Evolutionary conservation across 176 grass and related monocot species (phyloP).

Genomic region (Juncus effusus): DNA sequence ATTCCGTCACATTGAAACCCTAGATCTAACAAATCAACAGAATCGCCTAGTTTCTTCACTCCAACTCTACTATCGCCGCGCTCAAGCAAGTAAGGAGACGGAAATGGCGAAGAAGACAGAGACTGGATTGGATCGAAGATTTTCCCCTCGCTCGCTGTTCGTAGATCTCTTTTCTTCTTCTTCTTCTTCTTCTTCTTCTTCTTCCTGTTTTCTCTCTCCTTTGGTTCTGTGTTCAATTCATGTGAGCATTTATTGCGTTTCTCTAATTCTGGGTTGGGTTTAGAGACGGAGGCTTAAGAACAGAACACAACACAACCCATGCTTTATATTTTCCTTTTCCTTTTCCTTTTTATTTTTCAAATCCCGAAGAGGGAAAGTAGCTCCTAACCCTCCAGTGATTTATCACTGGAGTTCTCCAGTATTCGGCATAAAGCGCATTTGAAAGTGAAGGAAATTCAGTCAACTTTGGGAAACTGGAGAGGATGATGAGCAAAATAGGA

Average conservation of each 20-base stretch:
- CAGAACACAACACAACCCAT: too few species aligned
- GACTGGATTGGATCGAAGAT: slow-evolving; percentile 2
- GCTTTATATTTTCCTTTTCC: slow-evolving; percentile 1
- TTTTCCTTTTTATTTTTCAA: slow-evolving; percentile 28
- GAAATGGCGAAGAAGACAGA: slow-evolving; percentile 5
- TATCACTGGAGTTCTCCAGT: too few species aligned
- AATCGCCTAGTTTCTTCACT: background rate
- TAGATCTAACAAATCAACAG: slow-evolving; percentile 25
- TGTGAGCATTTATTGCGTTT: slow-evolving; percentile 33
- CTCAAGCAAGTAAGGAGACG: slow-evolving; percentile 1
- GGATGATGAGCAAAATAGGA: background rate
- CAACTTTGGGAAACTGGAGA: background rate
- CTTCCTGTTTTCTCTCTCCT: background rate
- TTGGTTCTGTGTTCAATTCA: slow-evolving; percentile 22
- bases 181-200: too few species aligned
- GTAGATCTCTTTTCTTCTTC: too few species aligned
- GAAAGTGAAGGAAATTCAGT: background rate
- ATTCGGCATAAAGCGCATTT: background rate
- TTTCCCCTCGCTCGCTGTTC: background rate
- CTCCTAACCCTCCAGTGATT: background rate
- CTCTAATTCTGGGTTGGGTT: slow-evolving; percentile 27
- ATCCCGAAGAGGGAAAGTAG: slow-evolving; percentile 33
- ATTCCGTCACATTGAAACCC: slow-evolving; percentile 24
- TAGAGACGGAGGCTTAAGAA: slow-evolving; percentile 20
- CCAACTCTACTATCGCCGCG: background rate